phyloP scores from a whole-genome alignment of 306 rosid genomes.

The Datisca glomerata region DNA sequence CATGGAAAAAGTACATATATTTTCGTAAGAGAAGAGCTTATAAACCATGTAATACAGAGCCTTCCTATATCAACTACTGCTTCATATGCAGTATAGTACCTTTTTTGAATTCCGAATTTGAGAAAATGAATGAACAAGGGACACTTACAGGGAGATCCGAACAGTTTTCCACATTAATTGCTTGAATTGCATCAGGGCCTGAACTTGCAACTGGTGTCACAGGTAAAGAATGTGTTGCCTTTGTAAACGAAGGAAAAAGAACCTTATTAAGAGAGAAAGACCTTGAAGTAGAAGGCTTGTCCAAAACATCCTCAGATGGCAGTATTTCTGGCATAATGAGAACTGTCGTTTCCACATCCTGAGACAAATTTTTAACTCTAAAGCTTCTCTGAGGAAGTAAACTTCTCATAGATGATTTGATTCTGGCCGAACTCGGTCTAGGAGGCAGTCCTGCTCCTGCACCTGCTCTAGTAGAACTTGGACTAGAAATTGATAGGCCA shows the following conservation, averaged over 20 bases:
- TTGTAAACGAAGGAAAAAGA: conserved; percentile 34
- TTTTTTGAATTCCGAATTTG: too few species aligned
- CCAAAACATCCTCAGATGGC: conserved; percentile 26
- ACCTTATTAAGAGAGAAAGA: conserved; percentile 57
- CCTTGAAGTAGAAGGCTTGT: conserved; percentile 49
- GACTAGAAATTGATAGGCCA: conserved; percentile 29
- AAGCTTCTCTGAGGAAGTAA: conserved; percentile 52
- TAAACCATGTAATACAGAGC: too few species aligned
- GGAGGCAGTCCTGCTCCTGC: conserved; percentile 67
- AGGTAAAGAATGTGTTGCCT: conserved; percentile 53
- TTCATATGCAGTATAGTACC: too few species aligned
- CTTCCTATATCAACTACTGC: too few species aligned
- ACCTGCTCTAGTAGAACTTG: conserved; percentile 46
- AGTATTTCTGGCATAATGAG: conserved; percentile 48
- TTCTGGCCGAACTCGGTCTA: conserved; percentile 34
- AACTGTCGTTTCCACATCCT: conserved; percentile 41
- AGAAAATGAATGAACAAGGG: conserved; percentile 2
- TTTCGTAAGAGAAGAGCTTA: too few species aligned
- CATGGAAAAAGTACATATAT: too few species aligned
- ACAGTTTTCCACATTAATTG: conserved; percentile 24
- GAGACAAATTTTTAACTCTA: conserved; percentile 27
- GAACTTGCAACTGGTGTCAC: conserved; percentile 53
- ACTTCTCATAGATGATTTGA: conserved; percentile 29
- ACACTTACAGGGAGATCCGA: conserved; percentile 40
- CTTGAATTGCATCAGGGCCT: conserved; percentile 21